Percentiles rank a stretch among this genome's conserved stretches.
Evolutionary conservation across 306 rosid species (phyloP).

Genomic region (Carpinus viminea): DNA sequence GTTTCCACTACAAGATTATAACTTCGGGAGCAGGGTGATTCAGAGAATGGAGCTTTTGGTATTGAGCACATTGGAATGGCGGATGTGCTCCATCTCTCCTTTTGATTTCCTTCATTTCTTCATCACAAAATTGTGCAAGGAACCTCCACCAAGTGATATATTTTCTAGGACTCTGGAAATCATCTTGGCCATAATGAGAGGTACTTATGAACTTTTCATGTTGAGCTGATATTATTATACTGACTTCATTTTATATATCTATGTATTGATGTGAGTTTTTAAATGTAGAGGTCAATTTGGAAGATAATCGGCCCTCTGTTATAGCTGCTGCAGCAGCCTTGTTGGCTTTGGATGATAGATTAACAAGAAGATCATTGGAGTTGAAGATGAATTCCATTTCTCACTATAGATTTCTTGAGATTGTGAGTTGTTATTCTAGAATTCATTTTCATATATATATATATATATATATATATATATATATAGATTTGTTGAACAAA

Average conservation of each 20-base stretch:
- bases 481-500: neutral
- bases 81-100: conserved; percentile 60
- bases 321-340: conserved; percentile 76
- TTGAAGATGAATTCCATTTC: conserved; percentile 58
- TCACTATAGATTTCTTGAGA: conserved; percentile 38
- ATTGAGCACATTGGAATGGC: conserved; percentile 71
- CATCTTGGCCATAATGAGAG: conserved; percentile 54
- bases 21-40: conserved; percentile 48
- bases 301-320: conserved; percentile 66
- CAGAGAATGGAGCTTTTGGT: conserved; percentile 82
- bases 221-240: neutral
- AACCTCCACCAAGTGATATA: conserved; percentile 38
- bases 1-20: conserved; percentile 49
- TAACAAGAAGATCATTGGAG: conserved; percentile 51
- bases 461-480: no score
- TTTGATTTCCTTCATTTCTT: conserved; percentile 69
- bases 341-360: conserved; percentile 51
- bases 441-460: neutral
- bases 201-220: conserved; percentile 28
- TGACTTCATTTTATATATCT: neutral
- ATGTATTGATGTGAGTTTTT: neutral
- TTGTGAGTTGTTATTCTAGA: conserved; percentile 43
- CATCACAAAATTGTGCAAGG: conserved; percentile 43
- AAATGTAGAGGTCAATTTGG: conserved; percentile 58
- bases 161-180: conserved; percentile 39